Evolutionary conservation across 1,284 basidiomycete species (phyloP).

Genomic region (Trametes hirsuta): DNA sequence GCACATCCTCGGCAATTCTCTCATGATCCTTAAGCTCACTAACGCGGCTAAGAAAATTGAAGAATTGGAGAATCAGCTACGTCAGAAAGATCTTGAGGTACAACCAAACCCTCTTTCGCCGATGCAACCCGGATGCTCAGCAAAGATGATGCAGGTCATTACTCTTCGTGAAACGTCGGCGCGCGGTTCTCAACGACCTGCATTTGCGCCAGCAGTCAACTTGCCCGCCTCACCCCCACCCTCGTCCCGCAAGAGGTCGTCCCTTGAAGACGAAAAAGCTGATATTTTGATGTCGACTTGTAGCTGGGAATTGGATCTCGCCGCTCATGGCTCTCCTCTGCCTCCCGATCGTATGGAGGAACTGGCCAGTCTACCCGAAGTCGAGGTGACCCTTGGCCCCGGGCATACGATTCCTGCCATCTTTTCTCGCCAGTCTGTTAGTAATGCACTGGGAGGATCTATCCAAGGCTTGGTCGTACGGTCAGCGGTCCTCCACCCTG

Average conservation of each 20-base stretch:
- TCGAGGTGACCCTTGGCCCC: conserved; percentile 15
- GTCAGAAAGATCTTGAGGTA: conserved; percentile 12
- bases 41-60: conserved; percentile 18
- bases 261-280: background rate
- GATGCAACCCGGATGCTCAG: background rate
- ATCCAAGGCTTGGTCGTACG: conserved; percentile 26
- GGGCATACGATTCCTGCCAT: conserved; percentile 4
- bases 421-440: conserved; percentile 26
- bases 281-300: background rate
- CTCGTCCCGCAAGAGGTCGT: conserved; percentile 11
- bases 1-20: background rate
- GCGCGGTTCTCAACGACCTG: background rate
- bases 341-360: conserved; percentile 13
- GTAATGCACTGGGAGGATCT: conserved; percentile 24
- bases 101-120: background rate
- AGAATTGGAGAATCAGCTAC: conserved; percentile 9
- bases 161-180: background rate
- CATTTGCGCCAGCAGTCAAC: background rate
- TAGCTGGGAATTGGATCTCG: conserved; percentile 9
- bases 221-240: conserved; percentile 5
- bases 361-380: conserved; percentile 13
- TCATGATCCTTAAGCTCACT: background rate
- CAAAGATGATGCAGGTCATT: background rate
- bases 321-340: conserved; percentile 17
- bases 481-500: conserved; percentile 2